Evolutionary conservation across 176 grass and related monocot species (phyloP).

Genomic region (Stipa capillata): DNA sequence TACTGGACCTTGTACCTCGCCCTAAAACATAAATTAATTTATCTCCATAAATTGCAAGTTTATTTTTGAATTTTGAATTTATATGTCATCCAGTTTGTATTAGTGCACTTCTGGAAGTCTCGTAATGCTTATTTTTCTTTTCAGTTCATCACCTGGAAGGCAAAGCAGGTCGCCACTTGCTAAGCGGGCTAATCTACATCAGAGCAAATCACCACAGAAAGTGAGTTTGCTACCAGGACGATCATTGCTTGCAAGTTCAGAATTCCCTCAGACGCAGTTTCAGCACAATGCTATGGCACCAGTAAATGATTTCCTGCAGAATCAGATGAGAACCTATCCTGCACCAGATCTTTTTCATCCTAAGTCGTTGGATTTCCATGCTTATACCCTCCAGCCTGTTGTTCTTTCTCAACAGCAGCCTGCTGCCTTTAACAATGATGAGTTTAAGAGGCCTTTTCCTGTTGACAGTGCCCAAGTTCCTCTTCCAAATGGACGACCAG

Average conservation of each 20-base stretch:
- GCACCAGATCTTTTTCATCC: conserved; percentile 31
- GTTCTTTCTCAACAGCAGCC: conserved; percentile 37
- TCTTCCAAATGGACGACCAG: conserved; percentile 27
- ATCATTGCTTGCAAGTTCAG: conserved; percentile 19
- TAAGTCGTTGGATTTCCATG: conserved; percentile 30
- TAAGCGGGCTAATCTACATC: conserved; percentile 25
- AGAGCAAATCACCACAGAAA: conserved; percentile 16
- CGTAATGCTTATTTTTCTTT: conserved; percentile 24
- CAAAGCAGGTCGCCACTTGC: conserved; percentile 24
- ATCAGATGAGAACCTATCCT: conserved; percentile 29
- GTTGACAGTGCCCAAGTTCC: conserved; percentile 28
- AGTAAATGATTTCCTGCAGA: conserved; percentile 38
- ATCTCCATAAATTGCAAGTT: background rate
- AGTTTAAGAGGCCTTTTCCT: conserved; percentile 31
- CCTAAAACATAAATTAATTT: conserved; percentile 3
- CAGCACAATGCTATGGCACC: conserved; percentile 40
- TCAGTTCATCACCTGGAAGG: conserved; percentile 54
- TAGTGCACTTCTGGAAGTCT: conserved; percentile 8
- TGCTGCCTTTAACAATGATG: conserved; percentile 15
- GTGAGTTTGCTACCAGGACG: background rate
- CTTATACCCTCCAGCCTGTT: conserved; percentile 14
- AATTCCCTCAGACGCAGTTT: conserved; percentile 27
- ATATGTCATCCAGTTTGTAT: background rate
- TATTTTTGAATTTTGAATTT: background rate
- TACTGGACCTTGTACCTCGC: conserved; percentile 4